These are phyloP conservation scores for Blastocystis sp. DNA, from an alignment of 352 stramenopile species.

Conservation along the genomic window DNA sequence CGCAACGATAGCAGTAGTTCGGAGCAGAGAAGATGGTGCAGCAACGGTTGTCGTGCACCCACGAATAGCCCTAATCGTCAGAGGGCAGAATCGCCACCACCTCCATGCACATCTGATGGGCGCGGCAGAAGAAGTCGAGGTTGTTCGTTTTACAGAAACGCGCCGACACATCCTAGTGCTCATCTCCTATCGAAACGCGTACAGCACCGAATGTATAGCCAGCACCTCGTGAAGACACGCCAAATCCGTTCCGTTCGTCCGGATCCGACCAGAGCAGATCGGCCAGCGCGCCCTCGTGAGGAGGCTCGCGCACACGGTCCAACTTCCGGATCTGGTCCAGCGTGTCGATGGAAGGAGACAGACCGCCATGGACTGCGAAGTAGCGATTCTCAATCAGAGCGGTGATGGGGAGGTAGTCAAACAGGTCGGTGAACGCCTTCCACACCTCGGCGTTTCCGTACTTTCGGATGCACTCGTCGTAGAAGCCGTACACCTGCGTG, in stretches of 20 bases:
- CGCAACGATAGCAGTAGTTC: slow-evolving; percentile 83
- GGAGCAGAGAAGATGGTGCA: slow-evolving; percentile 82
- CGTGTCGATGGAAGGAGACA: slow-evolving; percentile 71
- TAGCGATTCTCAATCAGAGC: slow-evolving; percentile 70
- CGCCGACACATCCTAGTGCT: slow-evolving; percentile 76
- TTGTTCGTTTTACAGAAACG: slow-evolving; percentile 81
- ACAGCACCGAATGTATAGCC: slow-evolving; percentile 80
- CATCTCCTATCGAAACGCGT: neutral
- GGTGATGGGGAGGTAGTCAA: slow-evolving; percentile 71
- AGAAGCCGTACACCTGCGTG: slow-evolving; percentile 73
- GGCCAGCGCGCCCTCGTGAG: slow-evolving; percentile 72
- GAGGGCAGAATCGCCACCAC: slow-evolving; percentile 24
- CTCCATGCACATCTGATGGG: slow-evolving; percentile 82
- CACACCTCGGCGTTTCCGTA: slow-evolving; percentile 72
- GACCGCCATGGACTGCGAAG: slow-evolving; percentile 71
- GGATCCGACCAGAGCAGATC: slow-evolving; percentile 72
- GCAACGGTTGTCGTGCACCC: slow-evolving; percentile 83
- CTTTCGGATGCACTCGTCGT: slow-evolving; percentile 72
- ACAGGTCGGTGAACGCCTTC: slow-evolving; percentile 71
- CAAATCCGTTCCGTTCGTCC: slow-evolving; percentile 71
- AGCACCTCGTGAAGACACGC: slow-evolving; percentile 76
- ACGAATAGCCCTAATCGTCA: slow-evolving; percentile 80
- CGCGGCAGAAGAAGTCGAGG: slow-evolving; percentile 78
- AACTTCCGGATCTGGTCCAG: slow-evolving; percentile 71
- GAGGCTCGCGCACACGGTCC: slow-evolving; percentile 71